Evolutionary conservation across 2,329 filamentous ascomycete species (phyloP).

Genomic region (Penicillium italicum): DNA sequence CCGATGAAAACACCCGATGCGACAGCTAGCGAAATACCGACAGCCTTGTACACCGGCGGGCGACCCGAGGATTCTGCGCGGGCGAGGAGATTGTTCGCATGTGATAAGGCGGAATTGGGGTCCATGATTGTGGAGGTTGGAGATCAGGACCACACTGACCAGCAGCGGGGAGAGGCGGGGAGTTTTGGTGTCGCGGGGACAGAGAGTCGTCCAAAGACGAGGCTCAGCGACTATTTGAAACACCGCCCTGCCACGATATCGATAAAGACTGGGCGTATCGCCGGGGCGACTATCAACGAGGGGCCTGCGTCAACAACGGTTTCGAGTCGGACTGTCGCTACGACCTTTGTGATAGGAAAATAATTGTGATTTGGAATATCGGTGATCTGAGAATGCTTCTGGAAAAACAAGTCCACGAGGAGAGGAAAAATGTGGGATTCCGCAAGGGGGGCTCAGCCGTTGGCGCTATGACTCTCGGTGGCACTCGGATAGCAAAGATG

Average conservation of each 20-base stretch:
- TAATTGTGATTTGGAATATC: background rate
- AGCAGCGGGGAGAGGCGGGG: slow-evolving; percentile 19
- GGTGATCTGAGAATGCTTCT: slow-evolving; percentile 16
- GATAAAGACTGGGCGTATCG: slow-evolving; percentile 10
- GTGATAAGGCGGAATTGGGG: slow-evolving; percentile 21
- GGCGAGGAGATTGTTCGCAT: slow-evolving; percentile 44
- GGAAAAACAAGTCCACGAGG: slow-evolving; percentile 12
- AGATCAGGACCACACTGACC: slow-evolving; percentile 45
- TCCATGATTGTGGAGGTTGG: slow-evolving; percentile 29
- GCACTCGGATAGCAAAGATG: background rate
- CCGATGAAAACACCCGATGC: slow-evolving; percentile 91
- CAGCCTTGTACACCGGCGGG: slow-evolving; percentile 69
- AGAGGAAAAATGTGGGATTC: slow-evolving; percentile 8
- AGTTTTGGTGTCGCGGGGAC: slow-evolving; percentile 9
- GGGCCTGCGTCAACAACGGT: background rate
- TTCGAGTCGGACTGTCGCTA: background rate
- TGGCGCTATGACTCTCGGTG: slow-evolving; percentile 1
- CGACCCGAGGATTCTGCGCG: slow-evolving; percentile 44
- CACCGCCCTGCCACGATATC: slow-evolving; percentile 17
- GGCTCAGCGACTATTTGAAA: slow-evolving; percentile 22
- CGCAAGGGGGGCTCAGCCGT: slow-evolving; percentile 8
- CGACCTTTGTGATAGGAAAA: background rate
- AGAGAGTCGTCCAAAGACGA: slow-evolving; percentile 23
- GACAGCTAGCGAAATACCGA: slow-evolving; percentile 82
- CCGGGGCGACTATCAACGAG: slow-evolving; percentile 2